Conservation (phyloP, 805 yeast genomes). For the Kazachstania africana region DNA sequence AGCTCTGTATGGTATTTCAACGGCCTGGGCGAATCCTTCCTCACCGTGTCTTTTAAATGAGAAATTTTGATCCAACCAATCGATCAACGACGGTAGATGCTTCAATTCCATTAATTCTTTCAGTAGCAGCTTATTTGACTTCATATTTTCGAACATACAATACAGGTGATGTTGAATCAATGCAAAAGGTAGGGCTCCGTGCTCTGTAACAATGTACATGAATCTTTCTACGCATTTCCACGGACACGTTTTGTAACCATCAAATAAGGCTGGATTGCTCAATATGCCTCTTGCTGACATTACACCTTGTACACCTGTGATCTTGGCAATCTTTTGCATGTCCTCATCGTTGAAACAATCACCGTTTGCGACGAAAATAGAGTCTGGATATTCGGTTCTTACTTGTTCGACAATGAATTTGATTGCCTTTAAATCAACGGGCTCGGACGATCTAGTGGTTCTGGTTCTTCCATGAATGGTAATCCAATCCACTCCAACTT, state of each 20-base stretch:
- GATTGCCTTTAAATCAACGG: slow-evolving; percentile 78
- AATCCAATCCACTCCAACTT: slow-evolving; percentile 84
- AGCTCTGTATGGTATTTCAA: slow-evolving; percentile 32
- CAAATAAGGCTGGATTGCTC: slow-evolving; percentile 78
- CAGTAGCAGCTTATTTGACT: slow-evolving; percentile 34
- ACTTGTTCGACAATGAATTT: slow-evolving; percentile 39
- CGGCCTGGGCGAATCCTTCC: slow-evolving; percentile 48
- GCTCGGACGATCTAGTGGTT: slow-evolving; percentile 71
- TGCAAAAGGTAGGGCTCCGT: slow-evolving; percentile 71
- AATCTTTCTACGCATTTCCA: slow-evolving; percentile 86
- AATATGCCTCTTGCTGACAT: slow-evolving; percentile 92
- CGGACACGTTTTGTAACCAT: slow-evolving; percentile 63
- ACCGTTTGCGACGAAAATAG: slow-evolving; percentile 97
- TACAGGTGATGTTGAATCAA: slow-evolving; percentile 78
- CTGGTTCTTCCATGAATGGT: slow-evolving; percentile 91
- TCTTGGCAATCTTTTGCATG: slow-evolving; percentile 45
- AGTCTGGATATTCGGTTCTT: slow-evolving; percentile 26
- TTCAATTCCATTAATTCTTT: slow-evolving; percentile 54
- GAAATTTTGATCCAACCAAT: slow-evolving; percentile 72
- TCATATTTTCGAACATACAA: slow-evolving; percentile 63
- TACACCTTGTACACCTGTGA: slow-evolving; percentile 79
- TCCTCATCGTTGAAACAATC: slow-evolving; percentile 69
- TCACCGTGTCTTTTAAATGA: slow-evolving; percentile 57
- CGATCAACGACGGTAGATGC: slow-evolving; percentile 52
- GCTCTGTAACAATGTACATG: slow-evolving; percentile 65